phyloP scores from a whole-genome alignment of 148 eudicot species.

The Vaccinium vitisidaea region DNA sequence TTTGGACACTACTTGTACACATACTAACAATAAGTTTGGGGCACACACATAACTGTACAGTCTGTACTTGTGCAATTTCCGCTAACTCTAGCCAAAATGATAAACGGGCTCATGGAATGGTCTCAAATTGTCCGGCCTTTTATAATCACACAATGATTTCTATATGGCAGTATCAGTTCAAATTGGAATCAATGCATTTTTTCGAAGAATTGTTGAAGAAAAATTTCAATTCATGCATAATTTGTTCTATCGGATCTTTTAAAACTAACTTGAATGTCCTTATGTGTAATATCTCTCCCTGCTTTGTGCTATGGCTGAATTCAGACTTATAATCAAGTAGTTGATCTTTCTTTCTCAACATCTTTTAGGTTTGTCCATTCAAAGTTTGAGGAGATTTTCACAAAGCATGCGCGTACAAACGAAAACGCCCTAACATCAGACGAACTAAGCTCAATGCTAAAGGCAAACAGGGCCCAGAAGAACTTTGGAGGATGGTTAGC shows the following conservation, averaged over 20 bases:
- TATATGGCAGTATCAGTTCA: too few species aligned
- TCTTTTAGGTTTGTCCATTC: constrained; percentile 51
- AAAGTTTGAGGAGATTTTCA: constrained; percentile 72
- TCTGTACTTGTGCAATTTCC: too few species aligned
- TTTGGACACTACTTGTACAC: too few species aligned
- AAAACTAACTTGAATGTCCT: not conserved
- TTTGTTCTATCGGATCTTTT: not conserved
- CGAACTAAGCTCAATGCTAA: constrained; percentile 49
- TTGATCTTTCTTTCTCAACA: not conserved
- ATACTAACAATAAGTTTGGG: too few species aligned
- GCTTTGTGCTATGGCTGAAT: not conserved
- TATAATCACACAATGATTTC: too few species aligned
- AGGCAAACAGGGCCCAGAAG: constrained; percentile 60
- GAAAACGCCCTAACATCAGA: constrained; percentile 45
- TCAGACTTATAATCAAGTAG: not conserved
- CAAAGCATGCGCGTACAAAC: constrained; percentile 49
- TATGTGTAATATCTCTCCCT: not conserved
- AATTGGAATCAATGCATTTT: too few species aligned
- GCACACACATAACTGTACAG: too few species aligned
- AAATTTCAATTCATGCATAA: too few species aligned
- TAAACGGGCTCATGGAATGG: too few species aligned
- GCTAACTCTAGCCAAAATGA: too few species aligned
- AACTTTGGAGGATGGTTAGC: constrained; percentile 60
- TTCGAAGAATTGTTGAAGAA: too few species aligned
- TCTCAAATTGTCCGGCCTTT: too few species aligned